phyloP scores from a whole-genome alignment of 2,329 filamentous ascomycete genomes.

The Sarocladium oryzae region DNA sequence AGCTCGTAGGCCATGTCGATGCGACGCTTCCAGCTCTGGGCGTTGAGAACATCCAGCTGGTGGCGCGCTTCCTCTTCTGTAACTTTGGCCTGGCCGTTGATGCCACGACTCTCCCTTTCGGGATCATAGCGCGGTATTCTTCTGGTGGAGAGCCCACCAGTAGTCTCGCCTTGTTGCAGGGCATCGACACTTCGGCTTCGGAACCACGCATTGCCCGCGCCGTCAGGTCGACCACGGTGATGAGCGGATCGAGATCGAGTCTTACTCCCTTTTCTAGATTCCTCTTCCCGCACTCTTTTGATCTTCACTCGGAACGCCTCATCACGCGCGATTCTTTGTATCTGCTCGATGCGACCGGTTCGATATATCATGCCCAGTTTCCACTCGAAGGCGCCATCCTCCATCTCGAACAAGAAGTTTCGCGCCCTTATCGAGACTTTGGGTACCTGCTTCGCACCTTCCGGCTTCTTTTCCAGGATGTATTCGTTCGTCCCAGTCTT shows the following conservation, averaged over 20 bases:
- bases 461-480: conserved; percentile 76
- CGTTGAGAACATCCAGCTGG: conserved; percentile 72
- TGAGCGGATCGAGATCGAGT: conserved; percentile 49
- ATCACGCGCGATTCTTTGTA: conserved; percentile 81
- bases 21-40: conserved; percentile 84
- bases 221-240: conserved; percentile 27
- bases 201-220: conserved; percentile 26
- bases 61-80: conserved; percentile 70
- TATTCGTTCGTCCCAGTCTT: conserved; percentile 83
- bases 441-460: conserved; percentile 79
- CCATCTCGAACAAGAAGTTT: conserved; percentile 81
- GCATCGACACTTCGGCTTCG: conserved; percentile 53
- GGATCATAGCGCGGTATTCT: conserved; percentile 67
- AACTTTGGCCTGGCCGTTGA: conserved; percentile 67
- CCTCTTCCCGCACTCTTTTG: conserved; percentile 73
- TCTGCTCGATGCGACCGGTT: conserved; percentile 80
- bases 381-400: conserved; percentile 97
- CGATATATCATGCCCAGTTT: conserved; percentile 93
- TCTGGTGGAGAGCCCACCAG: conserved; percentile 17
- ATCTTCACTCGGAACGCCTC: conserved; percentile 85
- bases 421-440: conserved; percentile 77
- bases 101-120: conserved; percentile 56
- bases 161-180: conserved; percentile 16
- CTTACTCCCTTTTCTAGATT: conserved; percentile 48
- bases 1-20: conserved; percentile 71